phyloP scores from a whole-genome alignment of 495 filamentous ascomycete genomes.

The Evansstolkia leycettana region DNA sequence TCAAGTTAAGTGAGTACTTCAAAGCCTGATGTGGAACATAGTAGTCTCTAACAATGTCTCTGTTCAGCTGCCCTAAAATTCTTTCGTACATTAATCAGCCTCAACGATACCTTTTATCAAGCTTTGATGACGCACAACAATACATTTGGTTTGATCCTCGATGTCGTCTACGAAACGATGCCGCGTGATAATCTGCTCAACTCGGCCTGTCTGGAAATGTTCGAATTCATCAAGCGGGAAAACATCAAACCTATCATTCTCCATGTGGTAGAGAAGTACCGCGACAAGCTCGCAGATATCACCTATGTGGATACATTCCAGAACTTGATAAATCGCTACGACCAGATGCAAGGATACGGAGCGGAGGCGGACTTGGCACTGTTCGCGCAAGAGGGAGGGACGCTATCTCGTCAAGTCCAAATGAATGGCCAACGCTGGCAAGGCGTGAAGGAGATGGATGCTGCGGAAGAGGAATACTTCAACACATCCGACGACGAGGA shows the following conservation, averaged over 20 bases:
- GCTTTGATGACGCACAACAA: slow-evolving; percentile 73
- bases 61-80: slow-evolving; percentile 90
- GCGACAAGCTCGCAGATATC: slow-evolving; percentile 65
- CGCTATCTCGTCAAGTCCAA: slow-evolving; percentile 37
- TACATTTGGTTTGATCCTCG: slow-evolving; percentile 77
- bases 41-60: slow-evolving; percentile 6
- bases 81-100: slow-evolving; percentile 74
- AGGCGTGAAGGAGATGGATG: slow-evolving; percentile 73
- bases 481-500: slow-evolving; percentile 83
- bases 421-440: slow-evolving; percentile 61
- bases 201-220: slow-evolving; percentile 92
- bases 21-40: too few species aligned
- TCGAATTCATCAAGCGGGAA: slow-evolving; percentile 81
- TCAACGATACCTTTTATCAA: slow-evolving; percentile 89
- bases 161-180: slow-evolving; percentile 82
- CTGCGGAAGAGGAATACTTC: slow-evolving; percentile 88
- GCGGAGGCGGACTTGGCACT: slow-evolving; percentile 42
- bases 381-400: slow-evolving; percentile 37
- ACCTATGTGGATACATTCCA: slow-evolving; percentile 82
- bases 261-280: slow-evolving; percentile 81
- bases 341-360: slow-evolving; percentile 63
- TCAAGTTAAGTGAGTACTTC: slow-evolving; percentile 83
- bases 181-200: slow-evolving; percentile 92
- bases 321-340: slow-evolving; percentile 62
- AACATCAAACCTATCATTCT: slow-evolving; percentile 69